phyloP scores from a whole-genome alignment of 164 flowering plant species.

The Annona squamosa region DNA sequence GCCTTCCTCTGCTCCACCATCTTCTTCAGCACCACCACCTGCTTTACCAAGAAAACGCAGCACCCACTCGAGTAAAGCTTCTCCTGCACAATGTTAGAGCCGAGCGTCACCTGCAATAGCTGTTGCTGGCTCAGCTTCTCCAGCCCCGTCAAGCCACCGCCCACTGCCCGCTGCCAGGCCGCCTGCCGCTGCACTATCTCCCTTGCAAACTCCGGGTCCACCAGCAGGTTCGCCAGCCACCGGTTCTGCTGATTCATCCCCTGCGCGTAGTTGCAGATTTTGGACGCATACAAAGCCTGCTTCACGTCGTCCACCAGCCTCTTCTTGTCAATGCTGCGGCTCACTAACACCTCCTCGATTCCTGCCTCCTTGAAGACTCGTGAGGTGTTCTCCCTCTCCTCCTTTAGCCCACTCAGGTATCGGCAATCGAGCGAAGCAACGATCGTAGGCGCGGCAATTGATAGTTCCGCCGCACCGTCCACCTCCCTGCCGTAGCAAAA shows the following conservation, averaged over 20 bases:
- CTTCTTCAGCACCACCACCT: too few species aligned
- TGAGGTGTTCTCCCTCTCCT: constrained; percentile 19
- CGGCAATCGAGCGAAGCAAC: constrained; percentile 24
- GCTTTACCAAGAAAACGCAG: too few species aligned
- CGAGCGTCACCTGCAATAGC: too few species aligned
- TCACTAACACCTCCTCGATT: constrained; percentile 8
- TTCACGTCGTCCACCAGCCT: constrained; percentile 21
- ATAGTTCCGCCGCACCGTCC: constrained; percentile 23
- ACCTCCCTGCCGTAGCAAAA: constrained; percentile 23
- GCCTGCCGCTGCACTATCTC: constrained; percentile 26
- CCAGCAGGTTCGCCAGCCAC: constrained; percentile 17
- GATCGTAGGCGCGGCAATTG: constrained; percentile 25
- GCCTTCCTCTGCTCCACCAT: too few species aligned
- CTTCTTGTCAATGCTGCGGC: constrained; percentile 17
- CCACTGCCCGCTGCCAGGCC: constrained; percentile 24
- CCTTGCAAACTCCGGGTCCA: constrained; percentile 22
- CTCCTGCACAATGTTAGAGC: too few species aligned
- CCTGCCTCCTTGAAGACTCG: constrained; percentile 22
- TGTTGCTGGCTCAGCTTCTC: too few species aligned
- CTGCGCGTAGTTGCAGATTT: constrained; percentile 24
- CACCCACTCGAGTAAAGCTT: too few species aligned
- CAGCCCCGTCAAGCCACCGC: too few species aligned
- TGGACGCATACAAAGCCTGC: constrained; percentile 24
- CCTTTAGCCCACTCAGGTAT: constrained; percentile 28
- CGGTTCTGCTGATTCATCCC: constrained; percentile 25